Evolutionary conservation across 345 rosid genomes (phyloP), one percentile per base, ranked within the genome.

Genomic region (Salix suchowensis): DNA sequence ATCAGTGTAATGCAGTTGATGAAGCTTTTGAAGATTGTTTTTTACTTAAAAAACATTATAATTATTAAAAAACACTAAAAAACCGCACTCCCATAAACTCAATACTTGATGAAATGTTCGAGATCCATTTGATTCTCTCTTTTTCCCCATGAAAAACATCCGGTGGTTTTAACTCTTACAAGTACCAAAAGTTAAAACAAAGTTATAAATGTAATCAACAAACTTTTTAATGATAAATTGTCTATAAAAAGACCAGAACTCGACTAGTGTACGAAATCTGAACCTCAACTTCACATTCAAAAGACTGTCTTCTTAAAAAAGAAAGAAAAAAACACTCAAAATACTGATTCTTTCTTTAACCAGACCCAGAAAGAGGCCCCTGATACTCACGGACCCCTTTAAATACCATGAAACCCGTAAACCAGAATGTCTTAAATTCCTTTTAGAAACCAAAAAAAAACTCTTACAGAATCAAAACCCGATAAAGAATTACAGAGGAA

Each of bases 391-490:
- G 75, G 50, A 7, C 24, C 32, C 44, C 70, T 58, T 8, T 36
- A 72, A 6, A 1, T 13, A 32, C 67, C 67, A 6, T 48, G 70
- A 86, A 67, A 62, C 7, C 60, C 76, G 39, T 66, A 18, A 74
- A 74, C 67, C 60, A 68, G 42, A 60, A 80, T 68, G 50, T 10
- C 23, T 65, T 28, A 4, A 65, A 73, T 64, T 50, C 60, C 34
- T 30, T 50, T 23, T 9, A 52, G 37, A 65, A 71, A 64, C 61
- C 7, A 18, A 6, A 30, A 15, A 30, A 28, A 83, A 42, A 72
- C 11, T 7, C 24, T 2, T 4, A 8, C 39, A 80, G 86, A 76
- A 84, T 81, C 79, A 16, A 65, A 77, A 79, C 54, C 69, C 67
- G 37, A 72, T 48, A 68, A 79, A 52, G 69, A 36, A 42, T 6